Percentiles rank a stretch among this genome's conserved stretches.
These are phyloP conservation scores for Calendula officinalis DNA, from an alignment of 129 eudicot species.

Conservation along the genomic window DNA sequence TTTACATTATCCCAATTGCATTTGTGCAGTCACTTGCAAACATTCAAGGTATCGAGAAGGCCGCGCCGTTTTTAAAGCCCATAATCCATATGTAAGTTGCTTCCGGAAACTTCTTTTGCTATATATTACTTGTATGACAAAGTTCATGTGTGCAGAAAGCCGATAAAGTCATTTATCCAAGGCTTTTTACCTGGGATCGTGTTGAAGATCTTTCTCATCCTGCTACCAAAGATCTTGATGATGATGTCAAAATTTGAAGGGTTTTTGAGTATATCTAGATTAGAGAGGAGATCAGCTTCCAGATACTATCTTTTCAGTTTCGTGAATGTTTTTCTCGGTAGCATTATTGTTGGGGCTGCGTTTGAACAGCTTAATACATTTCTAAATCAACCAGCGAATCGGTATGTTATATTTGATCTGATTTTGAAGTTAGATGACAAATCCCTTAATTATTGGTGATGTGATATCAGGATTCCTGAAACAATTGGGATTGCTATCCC, in stretches of 20 bases:
- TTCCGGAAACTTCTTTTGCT: neutral
- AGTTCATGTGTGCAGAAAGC: constrained; percentile 42
- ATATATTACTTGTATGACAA: neutral
- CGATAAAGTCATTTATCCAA: constrained; percentile 75
- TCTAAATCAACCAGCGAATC: constrained; percentile 64
- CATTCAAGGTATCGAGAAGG: constrained; percentile 69
- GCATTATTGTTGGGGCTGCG: constrained; percentile 78
- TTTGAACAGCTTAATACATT: constrained; percentile 73
- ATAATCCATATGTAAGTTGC: constrained; percentile 59
- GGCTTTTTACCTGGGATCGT: constrained; percentile 90
- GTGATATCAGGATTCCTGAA: constrained; percentile 52
- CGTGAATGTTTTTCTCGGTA: constrained; percentile 83
- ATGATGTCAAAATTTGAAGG: constrained; percentile 95
- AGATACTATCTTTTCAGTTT: constrained; percentile 81
- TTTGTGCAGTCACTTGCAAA: constrained; percentile 80
- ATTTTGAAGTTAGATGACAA: neutral
- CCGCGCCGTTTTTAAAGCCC: constrained; percentile 52
- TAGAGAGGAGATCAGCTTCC: constrained; percentile 85
- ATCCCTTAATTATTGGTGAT: neutral
- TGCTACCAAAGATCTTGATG: constrained; percentile 81
- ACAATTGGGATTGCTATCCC: constrained; percentile 83
- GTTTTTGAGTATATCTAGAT: constrained; percentile 59
- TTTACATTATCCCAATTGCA: constrained; percentile 76
- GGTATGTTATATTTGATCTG: constrained; percentile 42
- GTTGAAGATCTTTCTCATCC: constrained; percentile 77